Evolutionary conservation across 441 rosid species (phyloP), one percentile per base, ranked within the genome.

Genomic region (Kokia cookei): DNA sequence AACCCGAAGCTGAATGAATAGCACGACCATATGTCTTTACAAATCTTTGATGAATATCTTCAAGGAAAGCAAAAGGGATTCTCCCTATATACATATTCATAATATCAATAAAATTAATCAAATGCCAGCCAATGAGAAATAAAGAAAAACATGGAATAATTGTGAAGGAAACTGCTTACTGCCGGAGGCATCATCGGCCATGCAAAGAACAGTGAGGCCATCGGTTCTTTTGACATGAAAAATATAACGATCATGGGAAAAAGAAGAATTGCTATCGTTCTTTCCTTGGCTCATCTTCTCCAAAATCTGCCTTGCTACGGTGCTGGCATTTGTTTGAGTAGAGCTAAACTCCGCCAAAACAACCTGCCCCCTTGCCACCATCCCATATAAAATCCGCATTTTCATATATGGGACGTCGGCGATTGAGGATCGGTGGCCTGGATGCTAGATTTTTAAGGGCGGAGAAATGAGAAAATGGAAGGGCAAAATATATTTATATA

Each of bases 161-260:
- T 35, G 40, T 35, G 6, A 35, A 15, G 35, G 2, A 12, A 22
- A 8, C 15, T 22, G 11, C 58, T 59, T 40, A 82, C 82, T 75
- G 48, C 81, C 82, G 15, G 75, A 72, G 69, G 81, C 65, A 67
- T 82, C 85, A 50, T 82, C 85, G 32, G 85, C 81, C 85, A 82
- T 79, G 59, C 82, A 82, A 71, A 82, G 82, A 76, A 77, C 79
- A 73, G 85, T 82, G 73, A 82, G 85, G 65, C 85, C 82, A 62
- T 82, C 85, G 66, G 81, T 82, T 60, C 77, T 75, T 66, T 75
- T 77, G 63, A 82, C 78, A 40, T 82, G 85, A 72, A 82, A 82
- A 74, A 82, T 82, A 74, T 70, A 82, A 43, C 82, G 85, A 60
- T 82, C 85, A 72, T 82, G 85, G 19, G 85, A 82, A 71, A 79